Percentiles rank a stretch among this genome's conserved stretches.
Evolutionary conservation across 345 rosid genomes (phyloP).

Genomic region (Balakata baccata): DNA sequence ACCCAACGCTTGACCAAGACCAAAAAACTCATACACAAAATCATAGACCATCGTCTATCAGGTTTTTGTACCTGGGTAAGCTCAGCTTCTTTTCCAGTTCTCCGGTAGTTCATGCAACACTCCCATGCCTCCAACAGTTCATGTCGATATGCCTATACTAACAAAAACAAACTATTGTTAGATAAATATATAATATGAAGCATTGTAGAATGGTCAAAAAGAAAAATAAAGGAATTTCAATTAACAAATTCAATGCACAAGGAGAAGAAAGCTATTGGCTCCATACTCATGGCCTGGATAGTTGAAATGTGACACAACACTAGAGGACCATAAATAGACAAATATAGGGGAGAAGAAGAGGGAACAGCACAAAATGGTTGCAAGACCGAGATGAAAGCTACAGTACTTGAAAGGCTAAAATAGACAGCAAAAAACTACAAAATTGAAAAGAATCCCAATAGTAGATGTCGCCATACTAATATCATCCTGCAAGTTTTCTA

Average conservation of each 20-base stretch:
- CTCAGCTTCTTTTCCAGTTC: slow-evolving; percentile 90
- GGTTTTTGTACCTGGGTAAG: slow-evolving; percentile 68
- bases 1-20: not conserved
- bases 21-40: not conserved
- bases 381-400: not conserved
- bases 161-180: not conserved
- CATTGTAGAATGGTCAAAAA: not conserved
- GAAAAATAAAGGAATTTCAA: not conserved
- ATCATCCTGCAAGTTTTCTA: not conserved
- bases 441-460: not conserved
- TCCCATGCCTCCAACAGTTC: slow-evolving; percentile 90
- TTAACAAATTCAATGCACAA: not conserved
- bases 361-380: not conserved
- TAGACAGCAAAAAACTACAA: not conserved
- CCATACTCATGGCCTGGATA: not conserved
- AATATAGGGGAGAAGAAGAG: not conserved
- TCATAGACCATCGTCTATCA: not conserved
- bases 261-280: not conserved
- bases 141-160: slow-evolving; percentile 82
- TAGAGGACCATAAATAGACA: not conserved
- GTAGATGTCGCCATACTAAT: not conserved
- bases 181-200: not conserved
- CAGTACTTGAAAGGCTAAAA: not conserved
- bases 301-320: not conserved
- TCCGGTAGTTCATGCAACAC: slow-evolving; percentile 84